Percentiles rank a stretch among this genome's conserved stretches.
Conservation (phyloP, 306 rosid species). For the Glycyrrhiza uralensis region DNA sequence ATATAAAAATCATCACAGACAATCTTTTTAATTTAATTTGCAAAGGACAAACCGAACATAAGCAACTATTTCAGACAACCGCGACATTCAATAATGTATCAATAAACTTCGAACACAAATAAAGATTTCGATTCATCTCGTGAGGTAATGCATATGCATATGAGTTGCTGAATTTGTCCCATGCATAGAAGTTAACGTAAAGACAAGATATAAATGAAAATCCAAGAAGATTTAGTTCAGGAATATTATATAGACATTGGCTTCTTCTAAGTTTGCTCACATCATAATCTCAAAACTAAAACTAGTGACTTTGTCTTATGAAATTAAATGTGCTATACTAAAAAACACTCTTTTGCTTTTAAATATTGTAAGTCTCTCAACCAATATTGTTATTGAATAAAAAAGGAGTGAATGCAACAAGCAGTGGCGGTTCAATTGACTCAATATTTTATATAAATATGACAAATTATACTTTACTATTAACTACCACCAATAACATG, state of each 20-base stretch:
- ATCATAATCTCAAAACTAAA: neutral
- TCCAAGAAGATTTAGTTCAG: constrained; percentile 28
- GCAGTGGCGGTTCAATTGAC: neutral
- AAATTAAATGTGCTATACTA: neutral
- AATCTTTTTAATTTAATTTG: neutral
- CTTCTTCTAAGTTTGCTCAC: constrained; percentile 26
- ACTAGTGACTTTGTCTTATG: neutral
- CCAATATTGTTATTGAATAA: neutral
- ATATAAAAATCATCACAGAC: no score
- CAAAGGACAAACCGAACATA: neutral
- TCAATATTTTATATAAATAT: neutral
- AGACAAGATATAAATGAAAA: constrained; percentile 26
- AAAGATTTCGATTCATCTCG: neutral
- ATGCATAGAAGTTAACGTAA: neutral
- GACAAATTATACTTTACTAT: neutral
- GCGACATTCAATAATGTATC: neutral
- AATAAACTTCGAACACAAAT: neutral
- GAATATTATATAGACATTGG: constrained; percentile 15
- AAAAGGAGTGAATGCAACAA: neutral
- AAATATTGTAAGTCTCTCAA: neutral
- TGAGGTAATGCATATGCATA: neutral
- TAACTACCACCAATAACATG: neutral
- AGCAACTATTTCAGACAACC: neutral
- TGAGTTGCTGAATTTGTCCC: constrained; percentile 33
- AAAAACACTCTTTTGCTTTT: neutral